These are phyloP conservation scores for Oryza punctata DNA, from an alignment of 176 grass and related monocot genomes.

Conservation along the genomic window DNA sequence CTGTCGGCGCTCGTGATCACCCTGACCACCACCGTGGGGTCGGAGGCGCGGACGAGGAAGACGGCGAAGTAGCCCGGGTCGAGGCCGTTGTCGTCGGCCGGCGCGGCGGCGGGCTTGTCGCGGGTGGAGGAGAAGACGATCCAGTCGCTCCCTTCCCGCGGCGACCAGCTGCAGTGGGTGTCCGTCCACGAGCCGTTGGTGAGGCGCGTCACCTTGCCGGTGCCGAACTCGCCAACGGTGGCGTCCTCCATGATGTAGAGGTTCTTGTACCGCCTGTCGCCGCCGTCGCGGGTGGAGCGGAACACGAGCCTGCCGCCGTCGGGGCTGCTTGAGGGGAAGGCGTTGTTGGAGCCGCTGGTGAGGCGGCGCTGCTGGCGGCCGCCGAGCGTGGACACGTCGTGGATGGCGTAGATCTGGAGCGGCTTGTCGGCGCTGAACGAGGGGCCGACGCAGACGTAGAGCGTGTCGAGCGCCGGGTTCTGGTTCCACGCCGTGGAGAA, in stretches of 20 bases:
- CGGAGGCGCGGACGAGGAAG: neutral
- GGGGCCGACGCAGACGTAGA: conserved; percentile 41
- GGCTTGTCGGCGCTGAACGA: conserved; percentile 22
- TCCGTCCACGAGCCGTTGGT: conserved; percentile 28
- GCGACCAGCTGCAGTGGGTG: conserved; percentile 56
- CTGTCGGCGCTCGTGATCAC: conserved; percentile 21
- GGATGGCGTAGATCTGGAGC: conserved; percentile 37
- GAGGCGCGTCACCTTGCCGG: conserved; percentile 18
- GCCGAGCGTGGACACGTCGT: conserved; percentile 6
- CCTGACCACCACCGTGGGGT: conserved; percentile 15
- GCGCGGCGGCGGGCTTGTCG: neutral
- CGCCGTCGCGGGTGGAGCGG: conserved; percentile 33
- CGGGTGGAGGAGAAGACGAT: conserved; percentile 52
- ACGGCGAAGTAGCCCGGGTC: conserved; percentile 36
- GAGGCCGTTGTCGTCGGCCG: neutral
- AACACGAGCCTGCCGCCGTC: conserved; percentile 38
- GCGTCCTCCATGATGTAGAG: conserved; percentile 51
- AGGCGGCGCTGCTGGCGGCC: neutral
- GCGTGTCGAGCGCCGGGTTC: conserved; percentile 24
- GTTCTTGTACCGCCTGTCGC: conserved; percentile 21
- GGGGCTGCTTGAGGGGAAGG: conserved; percentile 30
- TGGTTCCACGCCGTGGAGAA: conserved; percentile 54
- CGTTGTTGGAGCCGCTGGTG: conserved; percentile 32
- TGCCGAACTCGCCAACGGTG: conserved; percentile 11
- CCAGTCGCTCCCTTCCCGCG: conserved; percentile 38